Evolutionary conservation across 169 alveolate species (phyloP).

Genomic region (Cyclospora cayetanensis): DNA sequence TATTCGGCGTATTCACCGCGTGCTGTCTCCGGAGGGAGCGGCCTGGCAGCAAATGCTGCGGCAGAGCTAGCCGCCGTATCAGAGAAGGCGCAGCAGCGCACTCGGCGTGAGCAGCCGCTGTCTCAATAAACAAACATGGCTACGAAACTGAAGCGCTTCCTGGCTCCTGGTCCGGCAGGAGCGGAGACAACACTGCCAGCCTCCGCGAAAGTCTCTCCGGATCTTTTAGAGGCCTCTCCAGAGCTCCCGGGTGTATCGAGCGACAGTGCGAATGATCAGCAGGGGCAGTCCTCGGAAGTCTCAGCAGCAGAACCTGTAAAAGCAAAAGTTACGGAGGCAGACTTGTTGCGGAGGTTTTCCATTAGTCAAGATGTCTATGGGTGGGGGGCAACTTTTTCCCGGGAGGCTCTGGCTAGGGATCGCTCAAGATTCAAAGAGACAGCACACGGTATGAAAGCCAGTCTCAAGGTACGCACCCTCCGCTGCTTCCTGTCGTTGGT

Average conservation of each 20-base stretch:
- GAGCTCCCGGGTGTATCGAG: too few relatives aligned
- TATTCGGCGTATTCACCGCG: too few relatives aligned
- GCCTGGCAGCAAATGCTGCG: too few relatives aligned
- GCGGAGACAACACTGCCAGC: neutral
- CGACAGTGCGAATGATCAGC: too few relatives aligned
- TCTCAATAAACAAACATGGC: neutral
- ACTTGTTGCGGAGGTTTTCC: neutral
- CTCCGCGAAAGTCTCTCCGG: too few relatives aligned
- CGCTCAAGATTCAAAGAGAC: neutral
- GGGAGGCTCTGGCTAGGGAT: neutral
- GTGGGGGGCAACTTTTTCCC: conserved; percentile 4
- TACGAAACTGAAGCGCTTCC: conserved; percentile 13
- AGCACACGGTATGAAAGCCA: neutral
- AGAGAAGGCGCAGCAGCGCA: too few relatives aligned
- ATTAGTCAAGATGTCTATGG: neutral
- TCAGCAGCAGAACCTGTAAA: neutral
- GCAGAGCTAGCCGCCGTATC: too few relatives aligned
- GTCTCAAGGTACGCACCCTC: conserved; percentile 18
- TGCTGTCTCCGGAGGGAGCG: too few relatives aligned
- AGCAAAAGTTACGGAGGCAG: neutral
- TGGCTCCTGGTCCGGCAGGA: neutral
- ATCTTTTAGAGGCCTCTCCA: too few relatives aligned
- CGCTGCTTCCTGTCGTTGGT: too few relatives aligned
- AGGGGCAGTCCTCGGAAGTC: too few relatives aligned
- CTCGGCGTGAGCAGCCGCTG: too few relatives aligned